These are phyloP conservation scores for Udeniomyces megalosporus DNA, from an alignment of 768 basidiomycete genomes.

Conservation along the genomic window DNA sequence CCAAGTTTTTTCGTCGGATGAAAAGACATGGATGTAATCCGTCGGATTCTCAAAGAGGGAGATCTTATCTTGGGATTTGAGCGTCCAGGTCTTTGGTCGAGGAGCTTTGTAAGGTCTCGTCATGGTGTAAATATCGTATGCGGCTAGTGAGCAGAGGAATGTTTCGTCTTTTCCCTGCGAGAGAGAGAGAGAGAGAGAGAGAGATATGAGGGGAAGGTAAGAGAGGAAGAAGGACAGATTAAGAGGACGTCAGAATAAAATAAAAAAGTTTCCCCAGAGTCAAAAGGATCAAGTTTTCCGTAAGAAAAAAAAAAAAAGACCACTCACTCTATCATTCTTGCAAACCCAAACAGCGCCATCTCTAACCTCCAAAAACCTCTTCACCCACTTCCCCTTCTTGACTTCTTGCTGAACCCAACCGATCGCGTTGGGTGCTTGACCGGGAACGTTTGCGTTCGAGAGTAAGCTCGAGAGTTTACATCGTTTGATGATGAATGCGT, in stretches of 20 bases:
- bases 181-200: not conserved
- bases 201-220: not conserved
- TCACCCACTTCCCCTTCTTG: slow-evolving; percentile 89
- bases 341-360: slow-evolving; percentile 75
- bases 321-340: slow-evolving; percentile 68
- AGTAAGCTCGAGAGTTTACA: slow-evolving; percentile 49
- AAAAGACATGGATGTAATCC: slow-evolving; percentile 78
- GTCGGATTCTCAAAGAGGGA: slow-evolving; percentile 71
- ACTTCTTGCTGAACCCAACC: slow-evolving; percentile 49
- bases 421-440: slow-evolving; percentile 29
- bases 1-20: slow-evolving; percentile 37
- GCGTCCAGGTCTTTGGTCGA: not conserved
- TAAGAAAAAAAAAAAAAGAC: not conserved
- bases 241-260: not conserved
- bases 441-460: slow-evolving; percentile 36
- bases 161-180: slow-evolving; percentile 66
- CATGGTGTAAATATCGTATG: slow-evolving; percentile 72
- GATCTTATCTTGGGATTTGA: slow-evolving; percentile 59
- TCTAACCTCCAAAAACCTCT: slow-evolving; percentile 71
- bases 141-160: slow-evolving; percentile 66
- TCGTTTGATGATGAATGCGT: slow-evolving; percentile 61
- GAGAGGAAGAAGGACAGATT: not conserved
- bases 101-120: slow-evolving; percentile 63
- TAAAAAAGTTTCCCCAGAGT: not conserved
- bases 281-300: too few species aligned